Evolutionary conservation across 2,329 filamentous ascomycete genomes (phyloP).

Genomic region (Dryadomyces quercus-mongolicae): DNA sequence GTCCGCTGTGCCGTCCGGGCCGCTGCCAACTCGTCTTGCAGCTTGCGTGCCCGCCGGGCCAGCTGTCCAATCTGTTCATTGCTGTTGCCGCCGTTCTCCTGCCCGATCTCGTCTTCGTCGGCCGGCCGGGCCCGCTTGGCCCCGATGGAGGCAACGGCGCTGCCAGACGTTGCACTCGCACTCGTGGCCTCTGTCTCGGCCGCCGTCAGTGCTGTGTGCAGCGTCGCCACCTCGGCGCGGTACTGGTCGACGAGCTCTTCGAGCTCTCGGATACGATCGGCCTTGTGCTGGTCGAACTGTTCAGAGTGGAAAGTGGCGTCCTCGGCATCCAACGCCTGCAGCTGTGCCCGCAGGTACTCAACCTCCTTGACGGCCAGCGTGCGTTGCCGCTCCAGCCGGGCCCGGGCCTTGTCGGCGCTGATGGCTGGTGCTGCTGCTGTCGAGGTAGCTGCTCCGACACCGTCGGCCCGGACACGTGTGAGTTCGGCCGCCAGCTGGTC

Average conservation of each 20-base stretch:
- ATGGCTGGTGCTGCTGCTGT: not conserved
- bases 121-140: conserved; percentile 55
- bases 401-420: conserved; percentile 48
- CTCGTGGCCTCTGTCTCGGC: conserved; percentile 33
- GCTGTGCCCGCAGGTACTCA: conserved; percentile 83
- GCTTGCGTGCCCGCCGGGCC: conserved; percentile 72
- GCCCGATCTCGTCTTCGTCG: conserved; percentile 38
- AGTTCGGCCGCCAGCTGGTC: conserved; percentile 52
- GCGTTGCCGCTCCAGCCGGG: conserved; percentile 76
- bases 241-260: conserved; percentile 83
- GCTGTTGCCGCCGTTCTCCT: conserved; percentile 38
- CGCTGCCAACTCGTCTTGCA: conserved; percentile 65
- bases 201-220: conserved; percentile 63
- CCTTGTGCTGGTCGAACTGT: conserved; percentile 63
- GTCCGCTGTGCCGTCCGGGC: conserved; percentile 59
- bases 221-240: conserved; percentile 62
- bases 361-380: conserved; percentile 81
- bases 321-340: conserved; percentile 79
- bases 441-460: not conserved
- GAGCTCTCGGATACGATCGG: conserved; percentile 64
- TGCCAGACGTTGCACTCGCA: conserved; percentile 4
- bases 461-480: conserved; percentile 48
- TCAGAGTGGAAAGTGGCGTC: conserved; percentile 78
- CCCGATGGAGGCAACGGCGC: conserved; percentile 21
- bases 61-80: conserved; percentile 71